These are phyloP conservation scores for Pseudofabraea citricarpa DNA, from an alignment of 2,329 filamentous ascomycete species.

Conservation along the genomic window DNA sequence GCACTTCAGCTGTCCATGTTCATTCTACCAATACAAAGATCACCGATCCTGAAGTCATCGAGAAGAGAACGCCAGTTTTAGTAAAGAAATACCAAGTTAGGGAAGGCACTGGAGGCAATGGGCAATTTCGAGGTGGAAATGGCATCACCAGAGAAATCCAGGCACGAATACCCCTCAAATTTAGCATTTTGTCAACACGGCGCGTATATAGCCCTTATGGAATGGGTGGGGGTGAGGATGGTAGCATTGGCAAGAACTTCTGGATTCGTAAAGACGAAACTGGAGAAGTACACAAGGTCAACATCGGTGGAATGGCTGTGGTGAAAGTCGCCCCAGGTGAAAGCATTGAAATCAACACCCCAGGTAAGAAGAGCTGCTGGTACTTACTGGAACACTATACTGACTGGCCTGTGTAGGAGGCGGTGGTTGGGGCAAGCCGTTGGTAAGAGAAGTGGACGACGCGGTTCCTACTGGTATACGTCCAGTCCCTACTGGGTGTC, in stretches of 20 bases:
- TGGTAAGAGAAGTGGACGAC: no score
- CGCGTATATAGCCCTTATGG: conserved; percentile 74
- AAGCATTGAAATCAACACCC: background rate
- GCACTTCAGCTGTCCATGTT: conserved; percentile 67
- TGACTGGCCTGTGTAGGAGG: background rate
- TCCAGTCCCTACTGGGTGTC: no score
- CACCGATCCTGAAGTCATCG: conserved; percentile 72
- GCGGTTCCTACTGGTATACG: no score
- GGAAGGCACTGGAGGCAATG: conserved; percentile 53
- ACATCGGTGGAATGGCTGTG: background rate
- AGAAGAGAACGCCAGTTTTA: conserved; percentile 68
- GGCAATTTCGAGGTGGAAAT: conserved; percentile 27
- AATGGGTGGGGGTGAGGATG: conserved; percentile 74
- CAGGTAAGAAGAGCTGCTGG: background rate
- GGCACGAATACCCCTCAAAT: conserved; percentile 68
- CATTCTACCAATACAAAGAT: conserved; percentile 70
- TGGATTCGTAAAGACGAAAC: background rate
- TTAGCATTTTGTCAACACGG: conserved; percentile 70
- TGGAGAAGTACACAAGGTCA: background rate
- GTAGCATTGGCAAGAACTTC: conserved; percentile 70
- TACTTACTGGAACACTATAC: background rate
- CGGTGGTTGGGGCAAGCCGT: background rate
- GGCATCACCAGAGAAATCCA: conserved; percentile 62
- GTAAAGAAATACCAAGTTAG: conserved; percentile 64
- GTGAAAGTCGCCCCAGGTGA: background rate